phyloP scores from a whole-genome alignment of 2,329 filamentous ascomycete species.

The Alternaria burnsii region DNA sequence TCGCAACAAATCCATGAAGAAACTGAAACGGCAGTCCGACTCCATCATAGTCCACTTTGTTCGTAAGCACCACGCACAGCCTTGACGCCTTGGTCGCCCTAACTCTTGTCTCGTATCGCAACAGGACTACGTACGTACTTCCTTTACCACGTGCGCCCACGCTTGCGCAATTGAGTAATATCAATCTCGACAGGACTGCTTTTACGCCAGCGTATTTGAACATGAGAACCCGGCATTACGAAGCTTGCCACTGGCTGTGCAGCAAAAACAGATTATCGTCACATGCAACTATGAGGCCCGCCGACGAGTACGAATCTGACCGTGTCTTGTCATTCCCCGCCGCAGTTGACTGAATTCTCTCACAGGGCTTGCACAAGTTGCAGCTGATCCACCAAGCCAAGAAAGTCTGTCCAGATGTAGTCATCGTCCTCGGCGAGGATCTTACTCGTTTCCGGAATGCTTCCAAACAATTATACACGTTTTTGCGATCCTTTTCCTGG shows the following conservation, averaged over 20 bases:
- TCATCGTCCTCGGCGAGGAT: constrained; percentile 85
- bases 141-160: constrained; percentile 11
- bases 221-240: constrained; percentile 78
- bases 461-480: constrained; percentile 80
- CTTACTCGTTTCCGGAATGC: constrained; percentile 78
- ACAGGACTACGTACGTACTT: constrained; percentile 46
- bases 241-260: constrained; percentile 78
- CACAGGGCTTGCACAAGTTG: constrained; percentile 73
- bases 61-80: constrained; percentile 38
- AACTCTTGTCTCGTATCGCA: constrained; percentile 17
- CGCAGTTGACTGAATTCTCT: neutral
- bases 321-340: neutral
- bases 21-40: constrained; percentile 40
- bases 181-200: constrained; percentile 71
- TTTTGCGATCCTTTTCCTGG: constrained; percentile 79
- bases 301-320: constrained; percentile 58
- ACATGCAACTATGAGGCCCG: constrained; percentile 85
- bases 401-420: constrained; percentile 78
- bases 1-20: constrained; percentile 17
- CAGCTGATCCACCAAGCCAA: constrained; percentile 85
- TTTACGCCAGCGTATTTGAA: constrained; percentile 93
- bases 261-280: constrained; percentile 86
- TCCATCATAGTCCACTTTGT: constrained; percentile 86
- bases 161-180: constrained; percentile 11
- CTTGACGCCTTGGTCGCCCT: constrained; percentile 21